Evolutionary conservation across 2,329 filamentous ascomycete species (phyloP).

Genomic region (Paecilomyces sp.): DNA sequence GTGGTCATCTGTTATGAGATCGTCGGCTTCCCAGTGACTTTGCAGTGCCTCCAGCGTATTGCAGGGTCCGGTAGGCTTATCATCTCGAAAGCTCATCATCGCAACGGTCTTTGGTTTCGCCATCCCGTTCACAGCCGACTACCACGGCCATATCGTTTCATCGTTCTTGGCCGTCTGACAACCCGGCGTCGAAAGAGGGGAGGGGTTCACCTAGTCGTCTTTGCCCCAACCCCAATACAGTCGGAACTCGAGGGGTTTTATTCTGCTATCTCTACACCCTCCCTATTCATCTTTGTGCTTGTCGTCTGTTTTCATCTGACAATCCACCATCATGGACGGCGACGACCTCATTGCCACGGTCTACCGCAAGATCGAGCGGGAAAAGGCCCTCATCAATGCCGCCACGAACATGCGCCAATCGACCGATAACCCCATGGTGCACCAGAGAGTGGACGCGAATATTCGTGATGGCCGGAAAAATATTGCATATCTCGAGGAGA

Average conservation of each 20-base stretch:
- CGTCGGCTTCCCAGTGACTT: neutral
- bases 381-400: constrained; percentile 89
- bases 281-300: neutral
- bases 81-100: neutral
- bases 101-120: neutral
- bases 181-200: neutral
- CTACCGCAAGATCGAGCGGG: constrained; percentile 94
- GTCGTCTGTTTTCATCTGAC: constrained; percentile 2
- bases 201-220: neutral
- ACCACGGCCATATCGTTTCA: neutral
- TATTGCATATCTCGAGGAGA: constrained; percentile 91
- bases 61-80: neutral
- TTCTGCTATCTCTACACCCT: neutral
- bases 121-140: neutral
- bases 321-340: constrained; percentile 46
- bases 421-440: constrained; percentile 86
- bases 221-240: neutral
- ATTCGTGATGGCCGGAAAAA: constrained; percentile 91
- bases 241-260: neutral
- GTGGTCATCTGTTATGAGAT: neutral
- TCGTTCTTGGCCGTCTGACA: neutral
- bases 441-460: constrained; percentile 83
- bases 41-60: neutral
- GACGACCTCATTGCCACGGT: constrained; percentile 68
- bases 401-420: constrained; percentile 93